Conservation (phyloP, 352 stramenopile genomes). For the Phytophthora cajani region DNA sequence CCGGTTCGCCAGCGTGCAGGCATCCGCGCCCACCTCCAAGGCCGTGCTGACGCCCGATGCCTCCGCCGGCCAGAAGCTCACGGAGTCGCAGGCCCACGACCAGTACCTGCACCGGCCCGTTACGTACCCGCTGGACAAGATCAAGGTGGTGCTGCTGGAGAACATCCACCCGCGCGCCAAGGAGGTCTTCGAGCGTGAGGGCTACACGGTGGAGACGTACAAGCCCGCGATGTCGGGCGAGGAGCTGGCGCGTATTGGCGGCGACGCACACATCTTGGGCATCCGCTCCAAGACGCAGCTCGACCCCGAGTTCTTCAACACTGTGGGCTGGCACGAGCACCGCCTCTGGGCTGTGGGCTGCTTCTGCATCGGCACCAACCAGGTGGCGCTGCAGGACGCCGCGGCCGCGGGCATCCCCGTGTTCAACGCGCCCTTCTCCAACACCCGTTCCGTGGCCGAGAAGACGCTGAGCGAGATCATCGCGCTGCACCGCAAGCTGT, state of each 20-base stretch:
- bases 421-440: conserved; percentile 88
- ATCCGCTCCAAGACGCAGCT: conserved; percentile 88
- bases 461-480: conserved; percentile 88
- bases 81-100: conserved; percentile 21
- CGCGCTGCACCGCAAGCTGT: conserved; percentile 84
- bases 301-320: conserved; percentile 78
- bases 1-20: conserved; percentile 49
- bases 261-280: conserved; percentile 80
- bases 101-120: conserved; percentile 71
- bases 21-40: conserved; percentile 25
- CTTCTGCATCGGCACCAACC: conserved; percentile 89
- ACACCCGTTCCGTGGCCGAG: conserved; percentile 85
- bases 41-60: conserved; percentile 27
- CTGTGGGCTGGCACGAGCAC: conserved; percentile 80
- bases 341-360: conserved; percentile 82
- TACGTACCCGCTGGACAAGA: conserved; percentile 80
- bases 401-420: conserved; percentile 75
- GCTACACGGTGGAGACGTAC: conserved; percentile 80
- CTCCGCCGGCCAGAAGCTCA: conserved; percentile 16
- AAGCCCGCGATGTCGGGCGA: conserved; percentile 77
- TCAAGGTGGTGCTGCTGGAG: conserved; percentile 86
- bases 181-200: conserved; percentile 80
- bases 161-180: conserved; percentile 85
- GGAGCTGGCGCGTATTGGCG: conserved; percentile 73
- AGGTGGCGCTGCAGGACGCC: conserved; percentile 69